Evolutionary conservation across 345 rosid genomes (phyloP), one percentile per base, ranked within the genome.

Genomic region (Kernera saxatilis): DNA sequence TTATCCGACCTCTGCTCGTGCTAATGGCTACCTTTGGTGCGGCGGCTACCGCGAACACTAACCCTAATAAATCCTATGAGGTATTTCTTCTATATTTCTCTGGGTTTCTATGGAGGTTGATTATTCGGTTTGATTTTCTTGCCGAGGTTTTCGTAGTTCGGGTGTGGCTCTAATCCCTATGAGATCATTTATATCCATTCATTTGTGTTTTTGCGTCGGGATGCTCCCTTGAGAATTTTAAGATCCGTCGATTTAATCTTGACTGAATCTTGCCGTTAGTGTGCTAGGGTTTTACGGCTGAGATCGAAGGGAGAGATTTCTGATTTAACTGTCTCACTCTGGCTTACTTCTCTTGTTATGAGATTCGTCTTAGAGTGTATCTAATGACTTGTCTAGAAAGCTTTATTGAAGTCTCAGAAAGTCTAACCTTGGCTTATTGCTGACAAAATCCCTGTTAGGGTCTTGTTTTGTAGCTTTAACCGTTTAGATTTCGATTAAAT

Each of bases 1-100:
- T 48, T 29, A 27, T 46, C 36, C 29, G 63, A 29, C 36, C 19
- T 69, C 21, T 32, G 14, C 33, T 33, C 59, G 35, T 54, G 68
- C 55, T 29, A 53, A 89, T 91, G 96, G 82, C 96, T 51, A 60
- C 82, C 59, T 89, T 89, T 55, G 84, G 90, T 50, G 63, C 85
- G 67, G 59, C 80, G 13, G 60, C 91, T 0, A 36, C 69, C 17
- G 55, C 84, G 4, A 87, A 79, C 79, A 56, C 76, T 9, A 89
- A 91, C 83, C 96, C 93, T 72, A 87, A 92, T 72, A 92, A 92
- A 80, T 92, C 96, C 6, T 53, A 81, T 50, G 98, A 87, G 93
- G 98, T 89, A 76, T 4, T 37, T 40, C 30, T 30, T 53, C 27
- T 29, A 2, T 36, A 7, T 17, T 10, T 33, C 39, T 17, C 0